These are phyloP conservation scores for Piloderma croceum DNA, from an alignment of 768 basidiomycete species.

Conservation along the genomic window DNA sequence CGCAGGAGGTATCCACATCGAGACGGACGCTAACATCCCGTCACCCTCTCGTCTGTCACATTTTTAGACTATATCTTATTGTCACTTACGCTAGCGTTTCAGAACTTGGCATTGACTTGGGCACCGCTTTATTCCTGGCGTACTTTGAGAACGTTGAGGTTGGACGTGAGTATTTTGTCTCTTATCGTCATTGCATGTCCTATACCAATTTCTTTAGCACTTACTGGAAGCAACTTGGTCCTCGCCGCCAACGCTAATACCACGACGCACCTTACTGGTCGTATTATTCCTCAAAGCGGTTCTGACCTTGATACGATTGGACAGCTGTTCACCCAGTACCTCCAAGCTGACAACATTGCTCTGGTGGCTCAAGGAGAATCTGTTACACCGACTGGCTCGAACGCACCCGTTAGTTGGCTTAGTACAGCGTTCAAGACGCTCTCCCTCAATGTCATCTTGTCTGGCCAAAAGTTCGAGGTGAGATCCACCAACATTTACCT, in stretches of 20 bases:
- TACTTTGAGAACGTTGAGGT: constrained; percentile 51
- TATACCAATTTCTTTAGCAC: constrained; percentile 33
- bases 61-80: constrained; percentile 1
- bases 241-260: constrained; percentile 46
- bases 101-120: constrained; percentile 69
- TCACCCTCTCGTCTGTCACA: constrained; percentile 56
- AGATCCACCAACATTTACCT: constrained; percentile 14
- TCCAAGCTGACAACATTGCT: constrained; percentile 59
- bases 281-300: constrained; percentile 59
- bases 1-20: constrained; percentile 64
- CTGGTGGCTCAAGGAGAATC: constrained; percentile 53
- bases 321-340: constrained; percentile 58
- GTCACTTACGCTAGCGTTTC: constrained; percentile 4
- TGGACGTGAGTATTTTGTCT: constrained; percentile 46
- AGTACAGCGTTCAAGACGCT: constrained; percentile 67
- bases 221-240: constrained; percentile 43
- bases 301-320: constrained; percentile 48
- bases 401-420: constrained; percentile 52
- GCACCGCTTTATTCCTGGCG: constrained; percentile 56
- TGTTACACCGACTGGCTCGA: constrained; percentile 53
- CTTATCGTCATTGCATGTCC: neutral
- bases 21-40: constrained; percentile 60
- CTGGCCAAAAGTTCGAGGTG: constrained; percentile 53
- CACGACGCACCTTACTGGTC: constrained; percentile 52
- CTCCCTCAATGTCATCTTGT: constrained; percentile 53